Conservation (phyloP, 225 moss, liverwort and hornwort genomes). For the Climacium dendroides region DNA sequence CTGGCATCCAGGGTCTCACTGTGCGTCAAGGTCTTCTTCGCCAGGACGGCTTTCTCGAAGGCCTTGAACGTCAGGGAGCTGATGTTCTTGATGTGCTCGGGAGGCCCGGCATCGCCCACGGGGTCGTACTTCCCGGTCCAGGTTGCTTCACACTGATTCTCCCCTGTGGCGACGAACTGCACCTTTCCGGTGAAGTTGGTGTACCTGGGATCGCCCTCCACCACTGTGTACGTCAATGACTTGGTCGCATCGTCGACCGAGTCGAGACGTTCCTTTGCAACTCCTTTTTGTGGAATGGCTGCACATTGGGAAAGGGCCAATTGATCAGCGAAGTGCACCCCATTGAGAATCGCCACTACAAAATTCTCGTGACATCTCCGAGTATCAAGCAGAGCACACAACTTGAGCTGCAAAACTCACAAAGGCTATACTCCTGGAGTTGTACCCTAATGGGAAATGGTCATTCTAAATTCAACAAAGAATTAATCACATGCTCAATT, state of each 20-base stretch:
- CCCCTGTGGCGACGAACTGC: neutral
- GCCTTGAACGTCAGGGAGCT: neutral
- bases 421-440: neutral
- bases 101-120: neutral
- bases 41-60: neutral
- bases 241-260: constrained; percentile 5
- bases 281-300: constrained; percentile 16
- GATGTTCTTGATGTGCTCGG: constrained; percentile 13
- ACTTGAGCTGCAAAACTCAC: neutral
- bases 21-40: constrained; percentile 7
- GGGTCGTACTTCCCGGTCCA: constrained; percentile 19
- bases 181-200: constrained; percentile 6
- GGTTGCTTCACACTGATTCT: neutral
- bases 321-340: neutral
- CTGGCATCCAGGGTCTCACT: neutral
- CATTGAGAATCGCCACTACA: neutral
- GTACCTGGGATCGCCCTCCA: constrained; percentile 27
- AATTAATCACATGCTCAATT: neutral
- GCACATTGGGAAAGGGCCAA: neutral
- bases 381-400: neutral
- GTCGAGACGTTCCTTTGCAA: constrained; percentile 24
- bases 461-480: neutral
- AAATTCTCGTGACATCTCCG: neutral
- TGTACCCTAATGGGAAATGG: neutral
- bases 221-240: constrained; percentile 5